These are phyloP conservation scores for Geotrichum bryndzae DNA, from an alignment of 1,139 yeast genomes.

Conservation along the genomic window DNA sequence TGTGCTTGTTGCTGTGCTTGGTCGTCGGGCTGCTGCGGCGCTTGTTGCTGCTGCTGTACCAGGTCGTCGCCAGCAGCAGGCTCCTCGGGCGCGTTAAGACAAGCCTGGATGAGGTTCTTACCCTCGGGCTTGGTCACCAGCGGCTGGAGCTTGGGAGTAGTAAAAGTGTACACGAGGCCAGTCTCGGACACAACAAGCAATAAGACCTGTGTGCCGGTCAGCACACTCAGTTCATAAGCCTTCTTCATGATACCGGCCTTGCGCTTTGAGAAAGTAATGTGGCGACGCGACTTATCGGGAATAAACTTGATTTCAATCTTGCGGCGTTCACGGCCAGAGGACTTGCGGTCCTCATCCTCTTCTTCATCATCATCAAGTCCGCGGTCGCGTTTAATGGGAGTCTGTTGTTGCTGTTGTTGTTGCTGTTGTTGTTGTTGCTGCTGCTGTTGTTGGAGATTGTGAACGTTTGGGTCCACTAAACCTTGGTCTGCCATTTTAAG, in stretches of 20 bases:
- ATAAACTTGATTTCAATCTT: conserved; percentile 95
- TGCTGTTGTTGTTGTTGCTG: neutral
- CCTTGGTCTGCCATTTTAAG: conserved; percentile 4
- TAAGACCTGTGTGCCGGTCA: conserved; percentile 94
- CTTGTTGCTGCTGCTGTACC: conserved; percentile 3
- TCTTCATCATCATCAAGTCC: conserved; percentile 39
- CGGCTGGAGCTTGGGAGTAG: conserved; percentile 97
- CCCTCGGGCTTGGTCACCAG: conserved; percentile 96
- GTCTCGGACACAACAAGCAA: conserved; percentile 93
- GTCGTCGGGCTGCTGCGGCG: conserved; percentile 68
- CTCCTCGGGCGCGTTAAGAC: conserved; percentile 41
- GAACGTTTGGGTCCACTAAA: conserved; percentile 6
- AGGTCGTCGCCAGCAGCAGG: neutral
- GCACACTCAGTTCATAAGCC: conserved; percentile 91
- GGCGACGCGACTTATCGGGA: conserved; percentile 95
- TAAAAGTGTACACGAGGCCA: conserved; percentile 95
- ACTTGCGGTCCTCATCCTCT: conserved; percentile 70
- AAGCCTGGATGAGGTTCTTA: conserved; percentile 91
- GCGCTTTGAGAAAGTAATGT: conserved; percentile 93
- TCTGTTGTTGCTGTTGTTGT: conserved; percentile 12
- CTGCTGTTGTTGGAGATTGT: neutral
- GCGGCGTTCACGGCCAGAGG: conserved; percentile 75
- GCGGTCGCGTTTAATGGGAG: conserved; percentile 22
- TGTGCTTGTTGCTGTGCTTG: neutral
- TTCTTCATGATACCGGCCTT: conserved; percentile 98